Conservation (phyloP, 2,329 filamentous ascomycete species). For the Pestalotiopsis sp. region DNA sequence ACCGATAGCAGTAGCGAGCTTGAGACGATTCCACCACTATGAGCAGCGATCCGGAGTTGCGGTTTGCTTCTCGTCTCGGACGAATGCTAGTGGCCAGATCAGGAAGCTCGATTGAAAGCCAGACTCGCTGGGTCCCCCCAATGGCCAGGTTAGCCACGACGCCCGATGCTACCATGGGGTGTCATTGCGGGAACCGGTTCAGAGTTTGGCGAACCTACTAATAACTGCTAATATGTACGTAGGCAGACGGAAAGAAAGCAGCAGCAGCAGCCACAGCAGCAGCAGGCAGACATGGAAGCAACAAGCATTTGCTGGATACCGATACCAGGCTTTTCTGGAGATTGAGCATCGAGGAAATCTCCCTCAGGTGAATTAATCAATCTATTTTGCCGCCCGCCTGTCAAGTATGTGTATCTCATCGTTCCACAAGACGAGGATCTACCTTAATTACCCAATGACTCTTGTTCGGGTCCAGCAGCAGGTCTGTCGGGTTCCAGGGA, state of each 20-base stretch:
- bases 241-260: too few relatives aligned
- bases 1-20: not conserved
- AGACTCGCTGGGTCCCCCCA: not conserved
- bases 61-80: not conserved
- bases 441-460: not conserved
- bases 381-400: not conserved
- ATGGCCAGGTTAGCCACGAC: slow-evolving; percentile 9
- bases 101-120: slow-evolving; percentile 6
- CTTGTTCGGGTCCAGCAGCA: not conserved
- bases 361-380: slow-evolving; percentile 12
- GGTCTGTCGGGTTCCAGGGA: not conserved
- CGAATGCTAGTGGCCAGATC: slow-evolving; percentile 6
- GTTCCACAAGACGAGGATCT: not conserved
- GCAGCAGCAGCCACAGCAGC: not conserved
- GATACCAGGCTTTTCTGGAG: not conserved
- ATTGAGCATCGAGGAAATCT: slow-evolving; percentile 14
- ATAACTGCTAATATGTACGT: too few relatives aligned
- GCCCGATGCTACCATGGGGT: slow-evolving; percentile 10
- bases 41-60: not conserved
- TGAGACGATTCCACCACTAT: not conserved
- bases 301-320: not conserved
- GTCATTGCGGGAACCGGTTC: slow-evolving; percentile 7
- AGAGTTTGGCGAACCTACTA: slow-evolving; percentile 7
- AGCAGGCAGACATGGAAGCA: not conserved
- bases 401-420: not conserved